Evolutionary conservation across 306 rosid species (phyloP), one percentile per base, ranked within the genome.

Genomic region (Acacia acuminata): DNA sequence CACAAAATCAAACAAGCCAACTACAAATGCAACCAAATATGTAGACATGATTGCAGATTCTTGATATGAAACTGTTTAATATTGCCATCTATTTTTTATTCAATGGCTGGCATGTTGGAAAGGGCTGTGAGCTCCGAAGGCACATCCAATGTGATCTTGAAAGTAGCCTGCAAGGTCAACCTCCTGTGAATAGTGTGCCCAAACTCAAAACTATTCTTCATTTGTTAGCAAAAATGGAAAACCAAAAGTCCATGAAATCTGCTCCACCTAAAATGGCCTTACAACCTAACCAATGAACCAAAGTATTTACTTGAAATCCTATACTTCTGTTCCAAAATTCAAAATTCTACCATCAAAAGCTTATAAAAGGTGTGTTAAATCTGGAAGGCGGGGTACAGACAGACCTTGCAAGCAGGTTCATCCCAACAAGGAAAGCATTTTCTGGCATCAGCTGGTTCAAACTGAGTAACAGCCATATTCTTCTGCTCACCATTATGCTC

Each of bases 341-440:
- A 58, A 51, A 45, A 78, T 61, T 76, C 66, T 74, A 63, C 32
- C n/a, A 27, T 19, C 34, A 32, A 56, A 17, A 76, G 45, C 81
- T 74, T 24, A 75, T 58, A 70, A 43, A 77, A 80, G 47, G 81
- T 58, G 5, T 64, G 25, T 71, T 80, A 42, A 56, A 66, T 71
- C 60, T 61, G 34, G 69, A 83, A 78, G 69, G 73, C 50, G 64
- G 72, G 75, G 72, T 17, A 80, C 65, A 64, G n/a, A 34, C 17
- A 76, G 45, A 96, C 99, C 99, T 96, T 96, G 89, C 88, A 92
- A 70, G 97, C 97, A 68, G 99, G 99, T 84, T 96, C 99, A 82
- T 96, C 99, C 99, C 99, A 96, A 86, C 99, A 96, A 17, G 99
- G 99, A 86, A 96, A 96, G 88, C 99, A 96, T 77, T 93, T 84